Conservation (phyloP, 331 rosid genomes). For the Spiraea crenata region DNA sequence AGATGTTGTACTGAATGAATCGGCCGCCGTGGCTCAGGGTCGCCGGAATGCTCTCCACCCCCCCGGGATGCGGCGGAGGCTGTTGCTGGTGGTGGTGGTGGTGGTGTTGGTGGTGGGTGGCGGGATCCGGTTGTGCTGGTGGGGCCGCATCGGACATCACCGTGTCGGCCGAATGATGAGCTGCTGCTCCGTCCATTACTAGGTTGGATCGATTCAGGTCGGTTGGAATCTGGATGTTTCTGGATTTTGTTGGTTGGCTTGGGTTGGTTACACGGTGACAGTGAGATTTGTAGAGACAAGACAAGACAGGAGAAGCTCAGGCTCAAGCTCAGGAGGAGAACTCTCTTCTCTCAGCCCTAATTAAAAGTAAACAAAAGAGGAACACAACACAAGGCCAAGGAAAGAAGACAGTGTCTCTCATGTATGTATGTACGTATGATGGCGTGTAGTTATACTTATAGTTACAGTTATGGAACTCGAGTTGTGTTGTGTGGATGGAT, state of each 20-base stretch:
- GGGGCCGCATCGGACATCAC: conserved; percentile 82
- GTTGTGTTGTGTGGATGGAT: neutral
- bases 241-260: neutral
- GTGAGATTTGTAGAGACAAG: too few species aligned
- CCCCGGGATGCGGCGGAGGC: conserved; percentile 25
- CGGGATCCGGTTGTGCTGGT: conserved; percentile 35
- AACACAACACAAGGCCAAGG: too few species aligned
- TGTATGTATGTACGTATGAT: neutral
- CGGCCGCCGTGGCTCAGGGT: conserved; percentile 93
- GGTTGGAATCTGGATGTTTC: neutral
- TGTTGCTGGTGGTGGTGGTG: conserved; percentile 21
- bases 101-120: conserved; percentile 30
- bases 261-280: too few species aligned
- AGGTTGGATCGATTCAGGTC: neutral
- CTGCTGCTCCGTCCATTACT: conserved; percentile 40
- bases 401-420: neutral
- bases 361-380: too few species aligned
- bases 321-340: neutral
- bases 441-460: neutral
- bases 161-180: conserved; percentile 73
- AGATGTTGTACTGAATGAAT: conserved; percentile 94
- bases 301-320: neutral
- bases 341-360: neutral
- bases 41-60: conserved; percentile 89
- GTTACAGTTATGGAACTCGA: neutral